Base-by-base conservation (phyloP, 768 basidiomycete species). In the Hebeloma cylindrosporum region DNA sequence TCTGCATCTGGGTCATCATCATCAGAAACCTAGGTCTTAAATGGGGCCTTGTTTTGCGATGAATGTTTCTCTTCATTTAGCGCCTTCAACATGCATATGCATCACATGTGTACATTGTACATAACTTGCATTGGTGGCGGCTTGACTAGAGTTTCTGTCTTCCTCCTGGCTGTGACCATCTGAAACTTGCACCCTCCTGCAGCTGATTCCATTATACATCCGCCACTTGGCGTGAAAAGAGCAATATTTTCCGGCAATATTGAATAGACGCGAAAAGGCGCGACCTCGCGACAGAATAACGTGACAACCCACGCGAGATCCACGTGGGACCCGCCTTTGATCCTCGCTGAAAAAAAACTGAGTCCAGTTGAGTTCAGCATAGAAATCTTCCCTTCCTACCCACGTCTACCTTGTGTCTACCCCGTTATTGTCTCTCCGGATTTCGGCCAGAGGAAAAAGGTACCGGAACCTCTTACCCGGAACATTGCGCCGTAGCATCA, bases 401-500 rank as follows among this genome's bases (percentile, higher is more conserved):
- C 30, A 22, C 33, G 40, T 31, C 21, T n/a, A 32, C 18, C 10
- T 16, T 9, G 13, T 18, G 21, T 26, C 16, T 23, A 33, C 16
- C 25, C 28, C 29, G 7, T 38, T 26, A 18, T 26, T 39, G 30
- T 39, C 30, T 21, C 23, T 34, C 20, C 39, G 17, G 22, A 40
- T 20, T 34, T 47, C 45, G 22, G 29, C 28, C 45, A 17, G 20
- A 30, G 33, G 14, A 32, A 16, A 38, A 30, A 42, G 17, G 14
- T 32, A 22, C 40, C 40, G 40, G 40, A 41, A 28, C 28, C 22
- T 42, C 26, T 41, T 14, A 18, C 16, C 29, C 40, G 40, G 40
- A 42, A 42, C 40, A 41, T 43, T 51, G 40, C 50, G 40, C 40
- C 35, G 18, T 20, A 28, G 40, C 40, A 11, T 31, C 23, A 33